A percentile compares a stretch with the other conserved stretches of the same genome.
Conservation (phyloP, 805 yeast species). For the Metschnikowia noctiluminum region DNA sequence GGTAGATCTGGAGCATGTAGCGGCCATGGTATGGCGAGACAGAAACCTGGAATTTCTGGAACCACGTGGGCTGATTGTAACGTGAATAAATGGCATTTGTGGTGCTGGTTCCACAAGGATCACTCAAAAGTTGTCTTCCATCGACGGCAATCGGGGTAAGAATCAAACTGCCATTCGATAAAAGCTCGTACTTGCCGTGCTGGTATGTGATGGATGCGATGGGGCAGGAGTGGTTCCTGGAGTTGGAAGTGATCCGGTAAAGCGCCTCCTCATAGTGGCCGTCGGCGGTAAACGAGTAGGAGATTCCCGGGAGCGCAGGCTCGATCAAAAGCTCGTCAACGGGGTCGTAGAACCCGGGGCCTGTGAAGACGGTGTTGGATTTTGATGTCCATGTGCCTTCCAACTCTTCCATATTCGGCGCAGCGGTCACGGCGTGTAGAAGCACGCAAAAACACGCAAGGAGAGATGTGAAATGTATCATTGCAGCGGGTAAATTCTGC, state of each 20-base stretch:
- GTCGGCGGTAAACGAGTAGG: slow-evolving; percentile 89
- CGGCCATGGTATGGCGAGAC: slow-evolving; percentile 84
- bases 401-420: slow-evolving; percentile 43
- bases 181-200: slow-evolving; percentile 76
- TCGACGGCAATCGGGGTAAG: slow-evolving; percentile 79
- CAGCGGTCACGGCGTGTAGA: slow-evolving; percentile 21
- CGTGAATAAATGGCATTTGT: slow-evolving; percentile 57
- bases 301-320: slow-evolving; percentile 93
- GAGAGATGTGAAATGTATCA: not conserved
- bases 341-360: slow-evolving; percentile 95
- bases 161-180: slow-evolving; percentile 61
- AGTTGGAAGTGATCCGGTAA: slow-evolving; percentile 71
- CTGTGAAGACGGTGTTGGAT: slow-evolving; percentile 91
- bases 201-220: slow-evolving; percentile 79
- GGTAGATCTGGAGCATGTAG: slow-evolving; percentile 66
- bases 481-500: not conserved
- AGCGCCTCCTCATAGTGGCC: slow-evolving; percentile 89
- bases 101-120: slow-evolving; percentile 62
- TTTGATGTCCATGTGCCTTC: slow-evolving; percentile 96
- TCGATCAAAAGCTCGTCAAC: slow-evolving; percentile 91
- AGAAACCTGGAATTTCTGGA: slow-evolving; percentile 52
- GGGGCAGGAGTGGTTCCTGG: slow-evolving; percentile 77
- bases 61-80: slow-evolving; percentile 64
- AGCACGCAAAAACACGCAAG: slow-evolving; percentile 3
- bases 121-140: slow-evolving; percentile 86